Percentiles rank a stretch among this genome's conserved stretches.
These are phyloP conservation scores for Elongisporangium senticosum DNA, from an alignment of 352 stramenopile species.

Conservation along the genomic window DNA sequence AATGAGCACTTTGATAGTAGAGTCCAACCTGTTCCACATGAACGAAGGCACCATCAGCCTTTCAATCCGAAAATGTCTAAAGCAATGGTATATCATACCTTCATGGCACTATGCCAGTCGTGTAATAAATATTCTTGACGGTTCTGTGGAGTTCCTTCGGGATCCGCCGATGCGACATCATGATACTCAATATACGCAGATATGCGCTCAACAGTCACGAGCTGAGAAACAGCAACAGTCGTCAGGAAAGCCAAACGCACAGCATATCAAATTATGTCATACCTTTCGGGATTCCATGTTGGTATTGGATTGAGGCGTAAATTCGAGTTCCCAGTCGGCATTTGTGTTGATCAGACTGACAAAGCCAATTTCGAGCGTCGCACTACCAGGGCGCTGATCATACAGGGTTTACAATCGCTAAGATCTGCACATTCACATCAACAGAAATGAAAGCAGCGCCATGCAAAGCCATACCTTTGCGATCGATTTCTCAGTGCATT, in stretches of 20 bases:
- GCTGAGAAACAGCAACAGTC: conserved; percentile 16
- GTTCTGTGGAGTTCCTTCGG: conserved; percentile 8
- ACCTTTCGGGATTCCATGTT: conserved; percentile 82
- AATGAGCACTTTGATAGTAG: conserved; percentile 73
- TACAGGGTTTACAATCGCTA: not conserved
- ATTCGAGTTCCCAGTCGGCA: conserved; percentile 67
- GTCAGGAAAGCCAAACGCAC: not conserved
- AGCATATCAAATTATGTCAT: not conserved
- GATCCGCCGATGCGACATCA: conserved; percentile 7
- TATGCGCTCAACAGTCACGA: conserved; percentile 58
- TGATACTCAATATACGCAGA: conserved; percentile 72
- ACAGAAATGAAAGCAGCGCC: conserved; percentile 2
- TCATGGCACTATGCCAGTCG: conserved; percentile 73
- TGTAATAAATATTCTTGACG: conserved; percentile 78
- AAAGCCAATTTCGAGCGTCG: conserved; percentile 56
- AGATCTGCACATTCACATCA: not conserved
- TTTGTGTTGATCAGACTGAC: conserved; percentile 75
- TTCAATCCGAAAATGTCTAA: too few species aligned
- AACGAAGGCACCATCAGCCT: not conserved
- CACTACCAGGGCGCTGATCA: conserved; percentile 52
- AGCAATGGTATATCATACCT: conserved; percentile 26
- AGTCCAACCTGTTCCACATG: conserved; percentile 15
- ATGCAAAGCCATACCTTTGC: conserved; percentile 40
- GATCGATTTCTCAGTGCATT: conserved; percentile 58
- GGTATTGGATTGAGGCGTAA: conserved; percentile 66